Evolutionary conservation across 192 early-diverging fungal genomes (phyloP), one percentile per base, ranked within the genome.

Genomic region (Dimargaris cristalligena): DNA sequence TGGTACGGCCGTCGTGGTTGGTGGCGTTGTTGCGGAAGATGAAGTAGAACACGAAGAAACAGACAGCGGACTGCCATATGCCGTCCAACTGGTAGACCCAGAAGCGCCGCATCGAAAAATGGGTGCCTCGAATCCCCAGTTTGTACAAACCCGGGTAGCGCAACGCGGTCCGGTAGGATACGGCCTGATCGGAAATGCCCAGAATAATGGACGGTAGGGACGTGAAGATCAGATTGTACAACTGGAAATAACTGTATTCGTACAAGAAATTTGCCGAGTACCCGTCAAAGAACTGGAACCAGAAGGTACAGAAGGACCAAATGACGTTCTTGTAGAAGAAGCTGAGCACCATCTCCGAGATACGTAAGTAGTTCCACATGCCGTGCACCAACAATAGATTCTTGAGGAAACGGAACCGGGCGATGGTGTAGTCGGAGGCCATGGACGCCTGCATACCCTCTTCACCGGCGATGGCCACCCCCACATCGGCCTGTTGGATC

Each of bases 251-350:
- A 25, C 89, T 78, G 46, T 94, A 92, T 44, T 92, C 85, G 67
- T 92, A 98, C 63, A 94, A 93, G 66, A 96, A 78, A 58, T 87
- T 85, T 55, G 88, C 93, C 10, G 86, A 89, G 63, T 89, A 90
- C 80, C 83, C 85, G 72, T 82, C 86, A 68, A 85, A 88, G 65
- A 96, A 91, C 66, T 93, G 91, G 77, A 78, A 92, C 92, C 91
- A 96, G 58, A 98, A 86, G 0, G 88, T 80, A 18, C 89, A 81
- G 67, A 90, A 89, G 1, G 92, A 80, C 89, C 88, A 93, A 26
- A 94, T 77, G 0, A 94, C 80, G 68, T 96, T 94, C 67, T 98
- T 98, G 80, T 92, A 95, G 68, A 95, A 97, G 66, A 90, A 95
- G 62, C 81, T 89, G 60, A 95, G 76, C 18, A 92, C 87, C 77